Conservation (phyloP, 2,329 filamentous ascomycete genomes). For the Penicillium nordicum region DNA sequence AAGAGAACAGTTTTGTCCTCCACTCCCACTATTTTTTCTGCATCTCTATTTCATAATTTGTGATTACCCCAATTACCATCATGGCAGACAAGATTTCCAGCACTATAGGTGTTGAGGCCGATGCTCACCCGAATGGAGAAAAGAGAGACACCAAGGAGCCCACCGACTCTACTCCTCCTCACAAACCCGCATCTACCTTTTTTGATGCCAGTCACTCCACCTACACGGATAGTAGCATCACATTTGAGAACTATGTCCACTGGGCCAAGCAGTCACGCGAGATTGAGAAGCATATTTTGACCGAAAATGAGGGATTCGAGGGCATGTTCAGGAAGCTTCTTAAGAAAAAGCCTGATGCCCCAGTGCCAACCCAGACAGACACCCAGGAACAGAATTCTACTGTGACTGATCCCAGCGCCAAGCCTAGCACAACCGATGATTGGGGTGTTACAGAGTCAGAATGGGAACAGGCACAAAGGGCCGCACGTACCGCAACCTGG, state of each 20-base stretch:
- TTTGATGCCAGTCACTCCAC: conserved; percentile 1
- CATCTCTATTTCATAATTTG: neutral
- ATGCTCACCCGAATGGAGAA: conserved; percentile 17
- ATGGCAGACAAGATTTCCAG: conserved; percentile 15
- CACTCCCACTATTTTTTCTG: neutral
- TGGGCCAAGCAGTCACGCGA: conserved; percentile 35
- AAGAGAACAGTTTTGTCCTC: neutral
- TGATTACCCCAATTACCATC: neutral
- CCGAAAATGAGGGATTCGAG: conserved; percentile 10
- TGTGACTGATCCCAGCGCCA: neutral
- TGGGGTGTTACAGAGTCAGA: conserved; percentile 29
- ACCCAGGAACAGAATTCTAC: neutral
- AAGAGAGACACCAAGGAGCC: conserved; percentile 22
- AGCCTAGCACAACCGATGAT: neutral
- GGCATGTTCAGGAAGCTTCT: neutral
- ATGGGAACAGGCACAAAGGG: conserved; percentile 48
- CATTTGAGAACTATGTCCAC: conserved; percentile 39
- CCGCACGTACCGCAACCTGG: conserved; percentile 46
- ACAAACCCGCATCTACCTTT: neutral
- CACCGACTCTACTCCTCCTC: neutral
- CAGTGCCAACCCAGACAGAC: neutral
- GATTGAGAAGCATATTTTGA: conserved; percentile 27
- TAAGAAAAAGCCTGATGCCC: neutral
- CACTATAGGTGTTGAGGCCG: conserved; percentile 5
- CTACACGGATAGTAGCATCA: conserved; percentile 26